Evolutionary conservation across 2,329 filamentous ascomycete species (phyloP).

Genomic region (Calonectria naviculata): DNA sequence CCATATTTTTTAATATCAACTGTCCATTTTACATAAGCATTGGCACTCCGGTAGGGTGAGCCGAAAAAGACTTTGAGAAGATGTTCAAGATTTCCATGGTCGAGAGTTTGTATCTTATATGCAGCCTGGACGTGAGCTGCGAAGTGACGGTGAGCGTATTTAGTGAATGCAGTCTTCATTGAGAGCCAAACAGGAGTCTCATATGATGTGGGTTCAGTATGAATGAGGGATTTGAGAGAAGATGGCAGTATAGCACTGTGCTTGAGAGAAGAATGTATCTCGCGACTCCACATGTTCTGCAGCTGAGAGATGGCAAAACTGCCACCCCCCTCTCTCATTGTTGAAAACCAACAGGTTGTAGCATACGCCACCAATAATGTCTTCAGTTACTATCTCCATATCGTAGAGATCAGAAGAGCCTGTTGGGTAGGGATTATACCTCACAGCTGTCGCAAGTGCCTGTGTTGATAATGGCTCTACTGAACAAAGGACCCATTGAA

Average conservation of each 20-base stretch:
- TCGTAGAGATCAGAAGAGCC: background rate
- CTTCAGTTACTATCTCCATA: background rate
- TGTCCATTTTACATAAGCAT: no score
- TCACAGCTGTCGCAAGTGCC: background rate
- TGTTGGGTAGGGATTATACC: background rate
- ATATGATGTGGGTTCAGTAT: no score
- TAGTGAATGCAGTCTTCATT: no score
- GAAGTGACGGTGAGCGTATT: no score
- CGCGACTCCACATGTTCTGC: conserved; percentile 11
- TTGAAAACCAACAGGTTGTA: conserved; percentile 5
- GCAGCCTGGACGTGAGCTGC: background rate
- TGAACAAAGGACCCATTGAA: conserved; percentile 10
- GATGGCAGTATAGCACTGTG: background rate
- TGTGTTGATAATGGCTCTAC: background rate
- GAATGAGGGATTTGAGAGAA: background rate
- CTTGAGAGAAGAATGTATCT: background rate
- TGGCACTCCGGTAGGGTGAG: background rate
- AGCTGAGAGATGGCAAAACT: conserved; percentile 14
- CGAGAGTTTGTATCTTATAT: no score
- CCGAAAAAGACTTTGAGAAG: background rate
- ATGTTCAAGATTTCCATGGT: no score
- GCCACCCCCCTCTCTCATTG: background rate
- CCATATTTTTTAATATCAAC: background rate
- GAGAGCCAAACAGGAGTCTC: no score
- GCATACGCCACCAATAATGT: background rate